Conservation (phyloP, 768 basidiomycete species). For the Lyophyllum atratum region DNA sequence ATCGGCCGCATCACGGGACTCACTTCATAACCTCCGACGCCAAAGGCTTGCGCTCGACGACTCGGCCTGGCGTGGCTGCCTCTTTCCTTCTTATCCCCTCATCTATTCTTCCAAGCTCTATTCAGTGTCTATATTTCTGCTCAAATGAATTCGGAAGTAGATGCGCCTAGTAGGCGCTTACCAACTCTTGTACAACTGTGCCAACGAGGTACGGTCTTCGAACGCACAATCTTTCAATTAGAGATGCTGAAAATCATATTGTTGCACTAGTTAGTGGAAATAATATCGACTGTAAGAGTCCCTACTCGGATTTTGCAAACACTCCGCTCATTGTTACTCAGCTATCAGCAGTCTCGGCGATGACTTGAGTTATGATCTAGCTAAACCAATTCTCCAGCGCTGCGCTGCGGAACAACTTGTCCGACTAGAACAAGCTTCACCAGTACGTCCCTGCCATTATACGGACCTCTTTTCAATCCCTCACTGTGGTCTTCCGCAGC, state of each 20-base stretch:
- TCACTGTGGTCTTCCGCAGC: conserved; percentile 33
- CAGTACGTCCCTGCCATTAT: conserved; percentile 46
- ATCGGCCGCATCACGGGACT: neutral
- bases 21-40: too few species aligned
- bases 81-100: neutral
- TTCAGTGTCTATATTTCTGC: neutral
- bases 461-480: neutral
- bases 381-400: conserved; percentile 73
- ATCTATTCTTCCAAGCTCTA: neutral
- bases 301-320: conserved; percentile 1
- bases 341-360: conserved; percentile 68
- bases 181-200: conserved; percentile 70
- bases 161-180: conserved; percentile 41
- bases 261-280: conserved; percentile 50
- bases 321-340: conserved; percentile 25
- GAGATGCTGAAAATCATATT: conserved; percentile 9
- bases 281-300: conserved; percentile 60
- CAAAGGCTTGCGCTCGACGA: neutral
- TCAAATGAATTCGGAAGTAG: conserved; percentile 37
- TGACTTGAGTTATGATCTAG: conserved; percentile 60
- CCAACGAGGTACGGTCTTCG: conserved; percentile 56
- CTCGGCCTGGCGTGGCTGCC: neutral
- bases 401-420: conserved; percentile 72
- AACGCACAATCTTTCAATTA: neutral
- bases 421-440: conserved; percentile 68